These are phyloP conservation scores for Paraleonurus japonicus DNA, from an alignment of 257 asterid species.

Conservation along the genomic window DNA sequence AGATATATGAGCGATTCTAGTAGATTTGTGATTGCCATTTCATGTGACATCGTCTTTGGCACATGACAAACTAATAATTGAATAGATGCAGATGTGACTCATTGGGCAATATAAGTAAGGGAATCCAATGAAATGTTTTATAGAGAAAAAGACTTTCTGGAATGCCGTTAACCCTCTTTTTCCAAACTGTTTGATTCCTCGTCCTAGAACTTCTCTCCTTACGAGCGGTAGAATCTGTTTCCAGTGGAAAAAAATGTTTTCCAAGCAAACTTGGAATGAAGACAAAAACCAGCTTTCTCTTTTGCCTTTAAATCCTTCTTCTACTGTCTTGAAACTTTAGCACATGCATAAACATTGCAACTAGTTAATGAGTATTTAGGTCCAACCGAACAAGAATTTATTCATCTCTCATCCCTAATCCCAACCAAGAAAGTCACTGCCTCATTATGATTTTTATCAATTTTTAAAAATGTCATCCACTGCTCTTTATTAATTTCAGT, in stretches of 20 bases:
- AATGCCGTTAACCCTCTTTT: slow-evolving; percentile 1
- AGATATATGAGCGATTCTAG: slow-evolving; percentile 8
- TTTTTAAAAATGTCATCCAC: background rate
- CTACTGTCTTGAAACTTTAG: background rate
- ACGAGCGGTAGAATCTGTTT: background rate
- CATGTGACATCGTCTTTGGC: background rate
- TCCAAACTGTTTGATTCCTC: background rate
- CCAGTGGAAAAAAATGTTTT: background rate
- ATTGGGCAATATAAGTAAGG: slow-evolving; percentile 7
- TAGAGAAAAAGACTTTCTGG: background rate
- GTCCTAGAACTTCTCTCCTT: background rate
- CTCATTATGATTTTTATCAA: background rate
- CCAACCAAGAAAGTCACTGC: background rate
- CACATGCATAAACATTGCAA: background rate
- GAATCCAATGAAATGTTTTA: slow-evolving; percentile 4
- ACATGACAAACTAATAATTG: background rate
- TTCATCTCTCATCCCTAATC: slow-evolving; percentile 1
- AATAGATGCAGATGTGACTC: background rate
- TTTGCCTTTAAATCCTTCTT: background rate
- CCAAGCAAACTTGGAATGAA: background rate
- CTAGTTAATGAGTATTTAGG: background rate
- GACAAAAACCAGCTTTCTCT: background rate
- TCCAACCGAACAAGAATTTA: background rate
- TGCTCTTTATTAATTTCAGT: background rate
- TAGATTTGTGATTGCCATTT: slow-evolving; percentile 19